phyloP scores from a whole-genome alignment of 768 basidiomycete genomes.

The Boletellus sp. region DNA sequence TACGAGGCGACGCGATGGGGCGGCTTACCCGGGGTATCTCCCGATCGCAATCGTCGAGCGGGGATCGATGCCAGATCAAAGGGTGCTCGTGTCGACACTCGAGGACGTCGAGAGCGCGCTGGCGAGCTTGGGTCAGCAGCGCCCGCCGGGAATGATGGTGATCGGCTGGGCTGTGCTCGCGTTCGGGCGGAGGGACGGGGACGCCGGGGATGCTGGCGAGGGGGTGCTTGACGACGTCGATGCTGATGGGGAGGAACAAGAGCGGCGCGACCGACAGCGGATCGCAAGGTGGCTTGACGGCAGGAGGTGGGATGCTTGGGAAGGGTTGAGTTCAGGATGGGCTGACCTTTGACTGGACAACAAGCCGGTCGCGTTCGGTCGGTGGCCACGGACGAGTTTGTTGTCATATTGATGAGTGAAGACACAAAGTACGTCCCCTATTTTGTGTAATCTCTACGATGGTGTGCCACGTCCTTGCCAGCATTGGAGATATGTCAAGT shows the following conservation, averaged over 20 bases:
- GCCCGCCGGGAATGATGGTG: constrained; percentile 95
- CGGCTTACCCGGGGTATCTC: constrained; percentile 64
- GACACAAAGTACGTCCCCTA: no score
- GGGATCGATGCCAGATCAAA: constrained; percentile 91
- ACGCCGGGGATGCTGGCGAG: constrained; percentile 58
- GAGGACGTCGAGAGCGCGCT: constrained; percentile 65
- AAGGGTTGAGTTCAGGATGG: constrained; percentile 56
- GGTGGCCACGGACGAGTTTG: not conserved
- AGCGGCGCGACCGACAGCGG: constrained; percentile 36
- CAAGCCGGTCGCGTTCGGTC: not conserved
- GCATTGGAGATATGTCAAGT: no score
- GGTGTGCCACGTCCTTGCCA: no score
- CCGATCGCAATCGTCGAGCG: constrained; percentile 95
- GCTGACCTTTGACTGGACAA: constrained; percentile 14
- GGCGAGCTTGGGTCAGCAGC: constrained; percentile 74
- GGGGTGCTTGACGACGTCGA: constrained; percentile 62
- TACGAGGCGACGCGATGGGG: constrained; percentile 47
- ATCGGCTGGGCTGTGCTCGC: constrained; percentile 89
- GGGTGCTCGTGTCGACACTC: constrained; percentile 77
- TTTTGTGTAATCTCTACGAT: no score
- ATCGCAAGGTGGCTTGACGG: constrained; percentile 58
- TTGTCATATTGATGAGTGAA: no score
- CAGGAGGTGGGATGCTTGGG: constrained; percentile 56
- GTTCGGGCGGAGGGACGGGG: constrained; percentile 34
- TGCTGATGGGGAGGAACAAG: constrained; percentile 17